Conservation (phyloP, 2,329 filamentous ascomycete species). For the Phaeosphaeria sp. region DNA sequence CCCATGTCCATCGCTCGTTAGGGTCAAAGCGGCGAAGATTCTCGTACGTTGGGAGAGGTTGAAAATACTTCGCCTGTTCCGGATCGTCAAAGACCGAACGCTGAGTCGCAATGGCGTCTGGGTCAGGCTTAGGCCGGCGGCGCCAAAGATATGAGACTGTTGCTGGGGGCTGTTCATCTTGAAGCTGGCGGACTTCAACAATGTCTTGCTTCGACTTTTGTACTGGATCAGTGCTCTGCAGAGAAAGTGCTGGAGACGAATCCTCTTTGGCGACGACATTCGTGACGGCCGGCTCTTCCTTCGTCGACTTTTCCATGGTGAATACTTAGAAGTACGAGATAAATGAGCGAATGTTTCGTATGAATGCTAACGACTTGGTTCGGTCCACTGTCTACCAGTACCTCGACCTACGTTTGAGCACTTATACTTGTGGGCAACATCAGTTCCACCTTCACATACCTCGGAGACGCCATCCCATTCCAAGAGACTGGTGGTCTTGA, state of each 20-base stretch:
- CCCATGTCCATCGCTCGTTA: constrained; percentile 57
- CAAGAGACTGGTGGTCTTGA: constrained; percentile 2
- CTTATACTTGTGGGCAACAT: neutral
- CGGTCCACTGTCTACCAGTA: neutral
- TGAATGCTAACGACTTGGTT: neutral
- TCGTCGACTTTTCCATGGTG: neutral
- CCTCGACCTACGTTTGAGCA: neutral
- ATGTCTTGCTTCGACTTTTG: neutral
- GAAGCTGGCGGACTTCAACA: constrained; percentile 7
- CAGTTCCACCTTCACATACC: neutral
- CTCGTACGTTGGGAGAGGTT: constrained; percentile 61
- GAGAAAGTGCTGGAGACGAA: neutral
- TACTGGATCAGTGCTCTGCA: constrained; percentile 3
- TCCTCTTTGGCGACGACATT: neutral
- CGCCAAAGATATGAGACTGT: constrained; percentile 17
- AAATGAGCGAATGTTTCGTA: too few relatives aligned
- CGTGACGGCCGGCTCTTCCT: neutral
- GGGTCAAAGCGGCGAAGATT: constrained; percentile 64
- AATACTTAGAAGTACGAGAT: too few relatives aligned
- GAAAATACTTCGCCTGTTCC: constrained; percentile 18
- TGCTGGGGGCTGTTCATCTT: constrained; percentile 9
- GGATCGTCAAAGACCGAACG: constrained; percentile 20
- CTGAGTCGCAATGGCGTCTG: constrained; percentile 21
- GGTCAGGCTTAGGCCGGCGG: constrained; percentile 11
- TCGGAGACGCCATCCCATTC: constrained; percentile 4